Evolutionary conservation across 2,329 filamentous ascomycete species (phyloP), one percentile per base, ranked within the genome.

Genomic region (Westerdykella aurantiaca): DNA sequence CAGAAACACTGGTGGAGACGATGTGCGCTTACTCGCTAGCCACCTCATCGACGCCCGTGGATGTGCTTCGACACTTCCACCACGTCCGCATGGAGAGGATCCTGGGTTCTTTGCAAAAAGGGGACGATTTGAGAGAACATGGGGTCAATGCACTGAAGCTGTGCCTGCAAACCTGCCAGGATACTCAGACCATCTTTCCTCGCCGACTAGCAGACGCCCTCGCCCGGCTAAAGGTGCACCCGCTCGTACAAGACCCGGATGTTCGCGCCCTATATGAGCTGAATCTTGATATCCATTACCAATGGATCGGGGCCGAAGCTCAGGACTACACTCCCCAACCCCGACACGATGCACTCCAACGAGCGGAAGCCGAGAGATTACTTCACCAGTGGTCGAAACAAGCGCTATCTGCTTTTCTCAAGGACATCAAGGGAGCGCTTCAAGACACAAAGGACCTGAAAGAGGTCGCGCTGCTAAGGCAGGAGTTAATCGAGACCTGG

Each of bases 261-360:
- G 71, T 96, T 14, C 76, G 77, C 42, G 68, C 71, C 1, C 66
- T 93, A 1, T 80, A 86, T 51, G 84, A 83, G 13, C 70, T 95
- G 11, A 80, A 86, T 31, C 70, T 96, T 21, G 88, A 95, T 58
- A 70, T 93, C 9, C 82, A 88, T 57, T 81, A 83, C 50, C 77
- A 77, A 16, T 95, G 89, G 86, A 86, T 93, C 49, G 78, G 85
- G 14, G 82, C 89, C 6, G 88, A 94, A 47, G 86, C 95, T 34
- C 80, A 80, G 38, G 85, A 85, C 51, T 96, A 94, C 61, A 91
- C 83, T 1, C 90, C 90, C 0, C 95, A 88, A 70, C 86, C 94
- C 31, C 82, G 86, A 23, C 83, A 94, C 55, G 87, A 90, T 52
- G 86, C 93, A 52, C 55, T 76, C 5, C 59, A 69, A 18, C 49